Percentiles rank a stretch among this genome's conserved stretches.
Evolutionary conservation across 192 early-diverging fungal genomes (phyloP).

Genomic region (Rhizoclosmatium globosum): DNA sequence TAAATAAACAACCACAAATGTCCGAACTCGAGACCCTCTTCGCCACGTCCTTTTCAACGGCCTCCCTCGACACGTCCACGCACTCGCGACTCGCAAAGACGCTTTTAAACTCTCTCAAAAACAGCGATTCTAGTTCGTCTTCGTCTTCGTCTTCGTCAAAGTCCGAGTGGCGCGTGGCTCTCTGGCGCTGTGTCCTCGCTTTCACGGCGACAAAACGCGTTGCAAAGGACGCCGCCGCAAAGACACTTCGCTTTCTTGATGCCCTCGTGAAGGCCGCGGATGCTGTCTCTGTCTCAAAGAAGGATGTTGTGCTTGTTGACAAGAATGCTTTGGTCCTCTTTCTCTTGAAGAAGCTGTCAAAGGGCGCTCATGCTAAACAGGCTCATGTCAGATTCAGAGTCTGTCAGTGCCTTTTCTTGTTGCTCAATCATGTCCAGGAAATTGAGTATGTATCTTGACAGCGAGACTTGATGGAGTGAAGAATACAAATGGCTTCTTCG

Average conservation of each 20-base stretch:
- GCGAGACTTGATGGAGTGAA: background rate
- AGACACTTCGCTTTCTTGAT: slow-evolving; percentile 24
- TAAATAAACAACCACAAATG: background rate
- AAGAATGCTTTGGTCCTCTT: slow-evolving; percentile 17
- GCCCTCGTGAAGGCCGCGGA: background rate
- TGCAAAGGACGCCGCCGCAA: slow-evolving; percentile 13
- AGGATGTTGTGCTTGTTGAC: background rate
- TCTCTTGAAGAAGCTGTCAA: slow-evolving; percentile 2
- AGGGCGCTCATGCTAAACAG: slow-evolving; percentile 23
- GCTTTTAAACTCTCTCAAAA: background rate
- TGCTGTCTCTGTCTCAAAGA: background rate
- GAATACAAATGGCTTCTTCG: no score
- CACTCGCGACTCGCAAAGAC: slow-evolving; percentile 19
- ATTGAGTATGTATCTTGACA: slow-evolving; percentile 21
- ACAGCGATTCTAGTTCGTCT: background rate
- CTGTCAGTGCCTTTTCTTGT: slow-evolving; percentile 31
- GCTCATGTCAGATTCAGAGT: slow-evolving; percentile 30
- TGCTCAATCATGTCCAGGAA: slow-evolving; percentile 29
- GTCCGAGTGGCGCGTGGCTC: background rate
- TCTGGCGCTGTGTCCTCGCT: slow-evolving; percentile 22
- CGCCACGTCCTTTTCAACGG: background rate
- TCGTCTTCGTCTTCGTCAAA: background rate
- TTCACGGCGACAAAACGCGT: slow-evolving; percentile 20
- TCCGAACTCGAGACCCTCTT: background rate
- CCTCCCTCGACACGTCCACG: slow-evolving; percentile 4